Evolutionary conservation across 495 filamentous ascomycete species (phyloP), one percentile per base, ranked within the genome.

Genomic region (Astrothelium subdiscretum): DNA sequence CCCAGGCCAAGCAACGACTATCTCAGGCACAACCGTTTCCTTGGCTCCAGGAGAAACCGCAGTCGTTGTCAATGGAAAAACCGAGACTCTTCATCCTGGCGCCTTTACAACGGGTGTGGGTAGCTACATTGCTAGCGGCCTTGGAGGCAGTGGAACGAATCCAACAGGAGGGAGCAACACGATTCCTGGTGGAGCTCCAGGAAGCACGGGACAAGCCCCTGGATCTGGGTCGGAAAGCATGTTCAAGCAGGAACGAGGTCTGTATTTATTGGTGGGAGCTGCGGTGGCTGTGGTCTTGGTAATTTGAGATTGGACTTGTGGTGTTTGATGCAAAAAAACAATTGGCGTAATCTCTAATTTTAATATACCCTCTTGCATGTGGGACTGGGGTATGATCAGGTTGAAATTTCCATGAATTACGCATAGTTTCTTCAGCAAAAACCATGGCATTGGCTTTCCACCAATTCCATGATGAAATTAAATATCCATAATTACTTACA

Each of bases 31-130:
- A 3, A 63, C 67, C 26, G 44, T 72, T 31, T 71, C 69, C n/a
- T 65, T 74, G n/a, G 66, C 57, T 1, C 63, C 66, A 15, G 67
- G 64, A 15, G 71, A 60, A 2, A 67, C 68, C 32, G 69, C 69
- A 31, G 62, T 73, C 1, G 66, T 72, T 1, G 43, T 70, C 20
- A 63, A 66, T 18, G 67, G 64, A 38, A 58, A 40, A 8, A 68
- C 67, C 2, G 62, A 63, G 15, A 72, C 60, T 3, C 43, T 70
- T 20, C 48, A 54, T 54, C 48, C 48, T 10, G 48, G 48, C 22
- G 48, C 48, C 0, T 54, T 54, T 29, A 54, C 48, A 29, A 54
- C 48, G 5, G 48, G 48, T 29, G 48, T 54, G 8, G 48, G 48
- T 8, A 54, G 48, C 48, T 54, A 54, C 24, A 54, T 54, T 29